phyloP scores from a whole-genome alignment of 176 grass and related monocot species.

The Elaeis guineensis region DNA sequence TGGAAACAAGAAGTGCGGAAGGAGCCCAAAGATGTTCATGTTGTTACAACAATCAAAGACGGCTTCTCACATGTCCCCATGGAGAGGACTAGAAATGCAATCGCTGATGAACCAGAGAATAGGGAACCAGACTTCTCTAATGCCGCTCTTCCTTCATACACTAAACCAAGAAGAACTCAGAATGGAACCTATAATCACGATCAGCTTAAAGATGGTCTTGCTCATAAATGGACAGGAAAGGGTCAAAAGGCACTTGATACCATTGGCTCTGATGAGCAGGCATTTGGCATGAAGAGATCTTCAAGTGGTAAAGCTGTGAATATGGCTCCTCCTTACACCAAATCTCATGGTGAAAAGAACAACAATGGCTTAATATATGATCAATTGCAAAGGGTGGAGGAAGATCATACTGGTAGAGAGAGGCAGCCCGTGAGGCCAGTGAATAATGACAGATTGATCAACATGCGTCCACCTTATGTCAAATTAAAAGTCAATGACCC shows the following conservation, averaged over 20 bases:
- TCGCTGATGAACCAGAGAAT: slow-evolving; percentile 31
- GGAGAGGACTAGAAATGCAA: slow-evolving; percentile 26
- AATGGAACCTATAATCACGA: slow-evolving; percentile 1
- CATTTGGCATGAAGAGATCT: slow-evolving; percentile 15
- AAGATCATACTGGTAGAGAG: slow-evolving; percentile 20
- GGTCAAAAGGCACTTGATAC: slow-evolving; percentile 42
- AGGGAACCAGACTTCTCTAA: slow-evolving; percentile 11
- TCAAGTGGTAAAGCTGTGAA: slow-evolving; percentile 43
- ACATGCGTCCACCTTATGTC: slow-evolving; percentile 79
- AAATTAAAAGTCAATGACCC: slow-evolving; percentile 28
- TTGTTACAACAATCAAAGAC: slow-evolving; percentile 35
- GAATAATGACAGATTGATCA: slow-evolving; percentile 23
- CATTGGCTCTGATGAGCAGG: slow-evolving; percentile 23
- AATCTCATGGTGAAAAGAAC: slow-evolving; percentile 41
- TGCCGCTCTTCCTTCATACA: slow-evolving; percentile 13
- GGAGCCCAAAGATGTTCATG: slow-evolving; percentile 76
- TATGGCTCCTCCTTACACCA: slow-evolving; percentile 55
- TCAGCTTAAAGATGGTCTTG: slow-evolving; percentile 13
- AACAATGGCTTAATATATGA: slow-evolving; percentile 1
- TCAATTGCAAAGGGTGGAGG: slow-evolving; percentile 13
- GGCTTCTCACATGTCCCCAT: slow-evolving; percentile 7
- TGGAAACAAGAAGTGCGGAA: slow-evolving; percentile 30
- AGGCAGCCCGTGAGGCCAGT: slow-evolving; percentile 21
- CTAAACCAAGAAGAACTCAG: slow-evolving; percentile 12
- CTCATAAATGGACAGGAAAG: slow-evolving; percentile 21